Evolutionary conservation across 805 yeast genomes (phyloP).

Genomic region (Kluyveromyces dobzhanskii): DNA sequence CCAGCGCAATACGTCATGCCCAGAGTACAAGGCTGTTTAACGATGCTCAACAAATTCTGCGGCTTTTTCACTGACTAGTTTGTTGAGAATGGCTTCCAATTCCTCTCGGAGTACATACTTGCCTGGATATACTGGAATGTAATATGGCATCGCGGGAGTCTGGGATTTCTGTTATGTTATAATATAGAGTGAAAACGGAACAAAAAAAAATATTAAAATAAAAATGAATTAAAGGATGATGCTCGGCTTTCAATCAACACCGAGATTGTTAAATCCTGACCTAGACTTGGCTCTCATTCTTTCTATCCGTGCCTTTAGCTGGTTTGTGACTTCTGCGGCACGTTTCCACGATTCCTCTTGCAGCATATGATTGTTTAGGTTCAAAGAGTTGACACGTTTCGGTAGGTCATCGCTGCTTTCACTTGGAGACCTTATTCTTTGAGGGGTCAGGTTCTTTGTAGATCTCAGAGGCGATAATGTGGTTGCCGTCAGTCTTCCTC

Average conservation of each 20-base stretch:
- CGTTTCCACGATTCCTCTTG: conserved; percentile 69
- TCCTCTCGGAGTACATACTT: no score
- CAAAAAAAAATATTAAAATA: no score
- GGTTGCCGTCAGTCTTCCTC: conserved; percentile 8
- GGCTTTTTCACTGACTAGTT: no score
- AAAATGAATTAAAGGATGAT: no score
- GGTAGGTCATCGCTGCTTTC: conserved; percentile 25
- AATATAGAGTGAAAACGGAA: no score
- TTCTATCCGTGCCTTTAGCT: conserved; percentile 78
- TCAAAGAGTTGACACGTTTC: conserved; percentile 22
- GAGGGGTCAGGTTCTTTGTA: conserved; percentile 8
- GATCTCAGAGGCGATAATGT: conserved; percentile 6
- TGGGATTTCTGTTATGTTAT: no score
- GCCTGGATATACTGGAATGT: no score
- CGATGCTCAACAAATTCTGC: no score
- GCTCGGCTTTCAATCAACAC: neutral
- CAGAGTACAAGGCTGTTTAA: no score
- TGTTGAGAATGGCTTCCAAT: no score
- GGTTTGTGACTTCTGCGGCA: conserved; percentile 84
- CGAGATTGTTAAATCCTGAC: conserved; percentile 9
- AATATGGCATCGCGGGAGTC: no score
- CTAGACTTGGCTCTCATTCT: conserved; percentile 67
- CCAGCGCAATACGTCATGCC: no score
- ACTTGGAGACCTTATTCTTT: conserved; percentile 32
- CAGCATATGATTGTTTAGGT: conserved; percentile 26